Conservation (phyloP, 805 yeast species). For the Candida hungchunana region DNA sequence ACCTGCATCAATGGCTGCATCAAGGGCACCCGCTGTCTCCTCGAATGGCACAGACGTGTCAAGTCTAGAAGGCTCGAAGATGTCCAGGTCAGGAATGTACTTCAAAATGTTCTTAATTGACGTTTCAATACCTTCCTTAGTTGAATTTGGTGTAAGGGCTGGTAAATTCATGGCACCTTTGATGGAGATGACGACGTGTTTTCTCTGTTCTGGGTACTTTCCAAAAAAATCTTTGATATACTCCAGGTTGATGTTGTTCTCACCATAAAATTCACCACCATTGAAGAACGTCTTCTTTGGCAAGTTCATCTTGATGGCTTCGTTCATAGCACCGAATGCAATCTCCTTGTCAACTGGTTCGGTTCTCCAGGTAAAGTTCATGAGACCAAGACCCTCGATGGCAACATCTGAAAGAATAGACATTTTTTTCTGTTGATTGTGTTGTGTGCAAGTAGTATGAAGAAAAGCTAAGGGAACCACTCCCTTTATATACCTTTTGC, state of each 20-base stretch:
- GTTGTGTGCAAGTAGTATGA: too few relatives aligned
- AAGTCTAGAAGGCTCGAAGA: conserved; percentile 72
- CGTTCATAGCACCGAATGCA: conserved; percentile 50
- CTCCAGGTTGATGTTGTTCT: conserved; percentile 46
- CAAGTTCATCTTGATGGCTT: conserved; percentile 38
- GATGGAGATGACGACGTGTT: conserved; percentile 55
- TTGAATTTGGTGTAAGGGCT: conserved; percentile 44
- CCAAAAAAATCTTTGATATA: conserved; percentile 54
- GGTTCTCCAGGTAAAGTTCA: conserved; percentile 75
- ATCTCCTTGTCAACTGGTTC: conserved; percentile 49
- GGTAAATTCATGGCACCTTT: conserved; percentile 53
- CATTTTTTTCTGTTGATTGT: too few relatives aligned
- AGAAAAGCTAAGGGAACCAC: too few relatives aligned
- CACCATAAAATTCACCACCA: conserved; percentile 79
- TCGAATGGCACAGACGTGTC: conserved; percentile 54
- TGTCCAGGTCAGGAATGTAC: conserved; percentile 44
- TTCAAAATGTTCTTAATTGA: conserved; percentile 43
- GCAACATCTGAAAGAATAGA: conserved; percentile 12
- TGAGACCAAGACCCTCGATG: conserved; percentile 64
- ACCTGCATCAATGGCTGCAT: conserved; percentile 58
- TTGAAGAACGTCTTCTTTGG: conserved; percentile 54
- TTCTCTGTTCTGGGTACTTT: conserved; percentile 50
- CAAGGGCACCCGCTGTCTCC: conserved; percentile 52
- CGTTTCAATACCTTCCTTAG: conserved; percentile 39
- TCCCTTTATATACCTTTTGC: too few relatives aligned